These are phyloP conservation scores for Colletotrichum cordylinicola DNA, from an alignment of 2,329 filamentous ascomycete species.

Conservation along the genomic window DNA sequence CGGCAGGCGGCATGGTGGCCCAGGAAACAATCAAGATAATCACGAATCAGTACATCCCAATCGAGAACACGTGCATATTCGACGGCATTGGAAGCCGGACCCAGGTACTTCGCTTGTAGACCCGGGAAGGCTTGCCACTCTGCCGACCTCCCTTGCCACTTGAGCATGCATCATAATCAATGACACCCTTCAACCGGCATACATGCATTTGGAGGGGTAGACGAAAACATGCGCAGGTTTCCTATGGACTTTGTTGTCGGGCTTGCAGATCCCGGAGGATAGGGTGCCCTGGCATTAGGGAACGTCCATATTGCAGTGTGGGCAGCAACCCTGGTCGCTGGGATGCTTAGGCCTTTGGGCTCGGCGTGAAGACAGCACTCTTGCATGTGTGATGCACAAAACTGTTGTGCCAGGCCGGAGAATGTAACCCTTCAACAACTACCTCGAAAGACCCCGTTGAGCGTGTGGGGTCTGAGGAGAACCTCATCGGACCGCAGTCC, in stretches of 20 bases:
- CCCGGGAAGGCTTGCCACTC: slow-evolving; percentile 23
- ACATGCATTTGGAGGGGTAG: background rate
- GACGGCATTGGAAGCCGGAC: slow-evolving; percentile 71
- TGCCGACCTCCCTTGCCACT: slow-evolving; percentile 17
- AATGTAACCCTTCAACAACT: slow-evolving; percentile 6
- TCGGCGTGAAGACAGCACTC: slow-evolving; percentile 27
- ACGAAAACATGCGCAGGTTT: slow-evolving; percentile 17
- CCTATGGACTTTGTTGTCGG: slow-evolving; percentile 31
- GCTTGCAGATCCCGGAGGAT: slow-evolving; percentile 34
- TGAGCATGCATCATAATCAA: background rate
- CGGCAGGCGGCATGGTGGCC: slow-evolving; percentile 91
- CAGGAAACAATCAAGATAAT: slow-evolving; percentile 95
- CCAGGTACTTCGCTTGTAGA: slow-evolving; percentile 60
- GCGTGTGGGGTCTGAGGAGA: slow-evolving; percentile 22
- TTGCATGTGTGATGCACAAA: background rate
- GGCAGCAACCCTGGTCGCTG: background rate
- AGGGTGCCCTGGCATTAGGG: slow-evolving; percentile 29
- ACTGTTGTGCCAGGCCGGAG: background rate
- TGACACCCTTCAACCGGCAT: background rate
- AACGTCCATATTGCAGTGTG: slow-evolving; percentile 22
- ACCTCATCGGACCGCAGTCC: slow-evolving; percentile 40
- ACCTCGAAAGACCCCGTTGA: background rate
- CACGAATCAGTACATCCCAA: slow-evolving; percentile 74
- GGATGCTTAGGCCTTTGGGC: background rate
- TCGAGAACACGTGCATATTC: slow-evolving; percentile 74